Evolutionary conservation across 495 filamentous ascomycete genomes (phyloP).

Genomic region (Xylaria flabelliformis): DNA sequence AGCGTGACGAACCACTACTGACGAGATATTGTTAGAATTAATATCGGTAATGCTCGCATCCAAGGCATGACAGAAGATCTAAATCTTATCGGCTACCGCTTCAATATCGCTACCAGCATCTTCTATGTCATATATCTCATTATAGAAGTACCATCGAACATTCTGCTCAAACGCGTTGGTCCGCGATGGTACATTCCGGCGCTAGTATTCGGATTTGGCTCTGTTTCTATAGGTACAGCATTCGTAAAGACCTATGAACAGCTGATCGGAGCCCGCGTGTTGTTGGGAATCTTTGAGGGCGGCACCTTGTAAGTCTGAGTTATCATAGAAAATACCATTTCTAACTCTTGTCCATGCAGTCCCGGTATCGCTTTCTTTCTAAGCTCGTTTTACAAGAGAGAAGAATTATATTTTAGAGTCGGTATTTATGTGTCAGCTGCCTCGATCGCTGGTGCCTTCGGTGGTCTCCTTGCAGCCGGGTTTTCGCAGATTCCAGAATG

Average conservation of each 20-base stretch:
- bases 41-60: conserved; percentile 70
- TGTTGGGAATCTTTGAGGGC: conserved; percentile 61
- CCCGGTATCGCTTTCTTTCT: conserved; percentile 64
- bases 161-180: conserved; percentile 65
- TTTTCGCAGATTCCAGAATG: conserved; percentile 57
- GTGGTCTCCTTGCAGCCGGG: conserved; percentile 60
- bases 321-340: neutral
- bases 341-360: conserved; percentile 1
- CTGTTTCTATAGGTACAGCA: conserved; percentile 52
- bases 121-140: conserved; percentile 73
- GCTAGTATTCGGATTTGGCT: conserved; percentile 57
- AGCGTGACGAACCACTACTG: conserved; percentile 9
- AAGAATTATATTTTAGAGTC: conserved; percentile 61
- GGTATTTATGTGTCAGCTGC: conserved; percentile 64
- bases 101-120: conserved; percentile 65
- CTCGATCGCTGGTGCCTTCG: conserved; percentile 63
- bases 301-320: conserved; percentile 50
- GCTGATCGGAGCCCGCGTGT: conserved; percentile 49
- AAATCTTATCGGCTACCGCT: conserved; percentile 56
- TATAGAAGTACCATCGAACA: conserved; percentile 70
- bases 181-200: conserved; percentile 69
- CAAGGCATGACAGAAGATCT: conserved; percentile 63
- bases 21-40: conserved; percentile 57
- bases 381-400: conserved; percentile 63
- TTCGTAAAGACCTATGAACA: conserved; percentile 52